These are phyloP conservation scores for Athelia psychrophila DNA, from an alignment of 1,284 basidiomycete species.

Conservation along the genomic window DNA sequence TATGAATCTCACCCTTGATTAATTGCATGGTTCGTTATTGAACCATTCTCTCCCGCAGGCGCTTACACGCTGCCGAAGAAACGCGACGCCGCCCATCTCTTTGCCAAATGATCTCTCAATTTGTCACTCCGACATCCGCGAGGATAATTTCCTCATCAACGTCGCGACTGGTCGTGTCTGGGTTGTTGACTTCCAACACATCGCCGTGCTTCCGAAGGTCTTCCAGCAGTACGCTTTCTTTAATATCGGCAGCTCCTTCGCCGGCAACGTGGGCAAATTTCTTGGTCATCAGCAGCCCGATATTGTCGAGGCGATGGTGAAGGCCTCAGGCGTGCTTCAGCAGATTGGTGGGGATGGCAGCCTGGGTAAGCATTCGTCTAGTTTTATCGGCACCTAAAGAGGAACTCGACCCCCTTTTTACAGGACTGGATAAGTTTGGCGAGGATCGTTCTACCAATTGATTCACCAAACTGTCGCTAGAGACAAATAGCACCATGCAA, in stretches of 20 bases:
- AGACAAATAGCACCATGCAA: too few species aligned
- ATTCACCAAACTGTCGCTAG: too few species aligned
- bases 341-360: conserved; percentile 7
- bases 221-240: conserved; percentile 13
- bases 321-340: conserved; percentile 8
- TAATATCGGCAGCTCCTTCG: conserved; percentile 8
- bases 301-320: conserved; percentile 7
- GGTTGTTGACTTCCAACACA: conserved; percentile 11
- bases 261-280: conserved; percentile 7
- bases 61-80: too few species aligned
- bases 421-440: too few species aligned
- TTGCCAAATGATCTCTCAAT: too few species aligned
- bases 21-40: too few species aligned
- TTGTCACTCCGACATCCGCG: conserved; percentile 10
- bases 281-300: conserved; percentile 9
- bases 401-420: too few species aligned
- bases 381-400: too few species aligned
- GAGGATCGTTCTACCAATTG: too few species aligned
- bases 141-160: conserved; percentile 11
- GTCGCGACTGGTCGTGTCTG: conserved; percentile 3
- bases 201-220: conserved; percentile 9
- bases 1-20: too few species aligned
- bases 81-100: too few species aligned
- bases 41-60: too few species aligned
- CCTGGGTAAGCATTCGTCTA: conserved; percentile 7